These are phyloP conservation scores for Toxicodendron radicans DNA, from an alignment of 345 rosid species.

Conservation along the genomic window DNA sequence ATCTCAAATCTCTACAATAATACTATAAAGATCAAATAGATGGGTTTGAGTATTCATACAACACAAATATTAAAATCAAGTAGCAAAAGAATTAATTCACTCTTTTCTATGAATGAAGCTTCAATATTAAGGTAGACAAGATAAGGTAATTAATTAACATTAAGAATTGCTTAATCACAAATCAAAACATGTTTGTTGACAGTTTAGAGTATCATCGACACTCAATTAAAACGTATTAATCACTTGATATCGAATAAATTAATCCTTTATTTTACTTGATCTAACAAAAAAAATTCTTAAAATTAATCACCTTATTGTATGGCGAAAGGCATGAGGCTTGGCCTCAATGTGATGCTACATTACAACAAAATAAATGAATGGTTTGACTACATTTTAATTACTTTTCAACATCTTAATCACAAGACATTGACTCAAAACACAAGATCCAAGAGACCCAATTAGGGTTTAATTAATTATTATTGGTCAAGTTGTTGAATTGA, in stretches of 20 bases:
- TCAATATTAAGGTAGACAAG: slow-evolving; percentile 1
- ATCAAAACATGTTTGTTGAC: slow-evolving; percentile 30
- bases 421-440: neutral
- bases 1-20: too few relatives aligned
- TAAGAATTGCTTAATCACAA: slow-evolving; percentile 23
- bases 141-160: neutral
- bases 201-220: neutral
- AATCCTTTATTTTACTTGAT: neutral
- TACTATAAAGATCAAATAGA: too few relatives aligned
- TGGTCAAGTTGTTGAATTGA: slow-evolving; percentile 5
- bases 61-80: too few relatives aligned
- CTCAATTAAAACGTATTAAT: neutral
- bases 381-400: slow-evolving; percentile 1
- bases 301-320: neutral
- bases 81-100: neutral
- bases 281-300: neutral
- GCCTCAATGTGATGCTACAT: neutral
- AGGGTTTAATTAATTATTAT: neutral
- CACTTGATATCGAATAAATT: too few relatives aligned
- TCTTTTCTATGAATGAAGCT: neutral
- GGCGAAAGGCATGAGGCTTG: neutral
- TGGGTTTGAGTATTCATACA: too few relatives aligned
- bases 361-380: neutral
- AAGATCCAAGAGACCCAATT: slow-evolving; percentile 11
- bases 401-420: slow-evolving; percentile 2